A percentile compares a stretch with the other conserved stretches of the same genome.
phyloP scores from a whole-genome alignment of 768 basidiomycete genomes.

The Rhodotorula toruloides region DNA sequence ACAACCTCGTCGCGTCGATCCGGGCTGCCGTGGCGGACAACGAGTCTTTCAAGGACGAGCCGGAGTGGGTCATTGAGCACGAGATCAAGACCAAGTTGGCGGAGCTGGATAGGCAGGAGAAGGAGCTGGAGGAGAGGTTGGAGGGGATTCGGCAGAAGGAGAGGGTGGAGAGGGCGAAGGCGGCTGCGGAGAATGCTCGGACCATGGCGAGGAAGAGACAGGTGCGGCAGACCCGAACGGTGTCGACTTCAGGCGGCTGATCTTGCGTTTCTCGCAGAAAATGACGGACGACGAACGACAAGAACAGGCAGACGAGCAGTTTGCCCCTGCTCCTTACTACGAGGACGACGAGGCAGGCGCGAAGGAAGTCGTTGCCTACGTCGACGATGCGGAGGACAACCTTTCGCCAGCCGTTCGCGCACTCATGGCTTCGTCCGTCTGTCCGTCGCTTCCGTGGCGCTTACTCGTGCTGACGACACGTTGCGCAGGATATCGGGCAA shows the following conservation, averaged over 20 bases:
- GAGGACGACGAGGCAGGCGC: background rate
- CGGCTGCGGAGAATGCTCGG: background rate
- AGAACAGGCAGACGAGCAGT: conserved; percentile 58
- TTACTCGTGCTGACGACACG: background rate
- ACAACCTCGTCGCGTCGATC: conserved; percentile 12
- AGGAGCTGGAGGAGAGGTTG: conserved; percentile 46
- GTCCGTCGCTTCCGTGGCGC: conserved; percentile 19
- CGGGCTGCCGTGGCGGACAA: conserved; percentile 9
- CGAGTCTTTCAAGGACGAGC: conserved; percentile 43
- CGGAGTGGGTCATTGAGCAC: conserved; percentile 72
- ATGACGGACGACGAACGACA: conserved; percentile 45
- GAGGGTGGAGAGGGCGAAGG: conserved; percentile 49
- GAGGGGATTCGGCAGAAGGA: conserved; percentile 19
- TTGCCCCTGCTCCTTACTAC: conserved; percentile 59
- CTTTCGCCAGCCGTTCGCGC: conserved; percentile 72
- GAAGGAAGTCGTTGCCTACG: background rate
- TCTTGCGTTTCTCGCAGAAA: conserved; percentile 15
- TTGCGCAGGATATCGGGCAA: conserved; percentile 37
- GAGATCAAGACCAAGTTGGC: conserved; percentile 60
- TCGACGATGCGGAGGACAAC: conserved; percentile 51
- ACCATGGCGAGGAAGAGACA: conserved; percentile 53
- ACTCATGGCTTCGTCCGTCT: conserved; percentile 67
- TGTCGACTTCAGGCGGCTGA: background rate
- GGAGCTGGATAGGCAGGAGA: conserved; percentile 55
- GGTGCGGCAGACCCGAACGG: conserved; percentile 53